These are phyloP conservation scores for Trypanosomatidae sp. DNA, from an alignment of 208 protist genomes.

Conservation along the genomic window DNA sequence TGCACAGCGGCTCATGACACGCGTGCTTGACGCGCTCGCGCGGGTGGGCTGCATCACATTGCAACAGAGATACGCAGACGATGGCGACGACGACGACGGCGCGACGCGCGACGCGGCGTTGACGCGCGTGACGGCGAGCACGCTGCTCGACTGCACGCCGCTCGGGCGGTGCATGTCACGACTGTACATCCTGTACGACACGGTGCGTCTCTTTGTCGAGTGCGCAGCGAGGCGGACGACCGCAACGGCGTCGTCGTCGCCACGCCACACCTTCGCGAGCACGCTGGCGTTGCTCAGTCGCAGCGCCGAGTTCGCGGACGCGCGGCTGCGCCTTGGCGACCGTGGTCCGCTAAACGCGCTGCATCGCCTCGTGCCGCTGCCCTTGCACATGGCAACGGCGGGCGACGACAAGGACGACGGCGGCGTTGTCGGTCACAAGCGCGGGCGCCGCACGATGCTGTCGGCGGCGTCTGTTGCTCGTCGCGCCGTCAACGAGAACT, in stretches of 20 bases:
- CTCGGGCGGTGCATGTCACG: slow-evolving; percentile 59
- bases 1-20: slow-evolving; percentile 43
- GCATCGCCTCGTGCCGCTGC: slow-evolving; percentile 55
- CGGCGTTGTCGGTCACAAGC: not conserved
- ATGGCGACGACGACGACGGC: not conserved
- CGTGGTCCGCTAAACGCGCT: slow-evolving; percentile 62
- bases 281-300: slow-evolving; percentile 41
- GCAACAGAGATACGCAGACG: too few species aligned
- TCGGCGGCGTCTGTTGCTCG: too few species aligned
- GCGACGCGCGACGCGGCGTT: not conserved
- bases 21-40: slow-evolving; percentile 37
- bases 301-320: slow-evolving; percentile 51
- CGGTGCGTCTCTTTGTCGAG: slow-evolving; percentile 12
- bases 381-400: slow-evolving; percentile 44
- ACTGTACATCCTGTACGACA: slow-evolving; percentile 74
- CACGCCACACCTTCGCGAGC: slow-evolving; percentile 6
- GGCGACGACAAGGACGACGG: too few species aligned
- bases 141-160: slow-evolving; percentile 10
- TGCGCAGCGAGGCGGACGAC: not conserved
- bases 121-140: not conserved
- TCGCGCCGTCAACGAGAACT: slow-evolving; percentile 75
- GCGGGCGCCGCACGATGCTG: slow-evolving; percentile 28
- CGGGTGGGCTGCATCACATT: slow-evolving; percentile 36
- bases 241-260: not conserved
- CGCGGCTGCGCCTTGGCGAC: slow-evolving; percentile 73